Evolutionary conservation across 257 asterid species (phyloP), one percentile per base, ranked within the genome.

Genomic region (Scutellaria galericulata): DNA sequence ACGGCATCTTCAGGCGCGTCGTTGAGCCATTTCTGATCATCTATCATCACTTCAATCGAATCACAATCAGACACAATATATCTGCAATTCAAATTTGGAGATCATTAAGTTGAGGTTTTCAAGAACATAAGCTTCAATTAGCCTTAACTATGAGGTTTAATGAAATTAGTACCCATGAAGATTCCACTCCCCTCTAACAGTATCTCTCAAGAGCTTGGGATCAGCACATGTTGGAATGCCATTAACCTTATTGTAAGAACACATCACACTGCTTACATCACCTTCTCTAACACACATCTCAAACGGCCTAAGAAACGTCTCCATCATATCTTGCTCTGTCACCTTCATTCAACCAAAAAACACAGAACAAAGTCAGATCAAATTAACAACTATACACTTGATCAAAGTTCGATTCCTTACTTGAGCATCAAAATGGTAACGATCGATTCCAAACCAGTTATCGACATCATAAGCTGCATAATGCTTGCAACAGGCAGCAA

Each of bases 141-240:
- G 37, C 37, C 4, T 31, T 31, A 31, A 31, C 5, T 0, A 31
- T 4, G 37, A 31, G 5, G 37, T 31, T 31, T 3, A 31, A 31
- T 31, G 35, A 27, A 27, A 44, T 7, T 9, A 10, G 53, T 80
- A 85, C 80, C 88, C 88, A 6, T 81, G 76, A 66, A 86, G 84
- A 58, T 72, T 48, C 91, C 89, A 86, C 35, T 81, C 75, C 14
- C 77, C 86, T 22, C 90, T 41, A 9, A 80, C 64, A 1, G 78
- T 79, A 13, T 71, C 76, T 47, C 57, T 77, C 27, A 86, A 50
- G 18, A 79, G 80, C 42, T 62, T 65, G 0, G 76, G 64, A 70
- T 86, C 87, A 7, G 87, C 86, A 70, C 91, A 86, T 0, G 86
- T 56, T 0, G 91, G 91, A 40, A 86, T 52, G 20, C 88, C 88